Percentiles rank a stretch among this genome's conserved stretches.
Conservation (phyloP, 331 rosid genomes). For the Pyrus hybrid region DNA sequence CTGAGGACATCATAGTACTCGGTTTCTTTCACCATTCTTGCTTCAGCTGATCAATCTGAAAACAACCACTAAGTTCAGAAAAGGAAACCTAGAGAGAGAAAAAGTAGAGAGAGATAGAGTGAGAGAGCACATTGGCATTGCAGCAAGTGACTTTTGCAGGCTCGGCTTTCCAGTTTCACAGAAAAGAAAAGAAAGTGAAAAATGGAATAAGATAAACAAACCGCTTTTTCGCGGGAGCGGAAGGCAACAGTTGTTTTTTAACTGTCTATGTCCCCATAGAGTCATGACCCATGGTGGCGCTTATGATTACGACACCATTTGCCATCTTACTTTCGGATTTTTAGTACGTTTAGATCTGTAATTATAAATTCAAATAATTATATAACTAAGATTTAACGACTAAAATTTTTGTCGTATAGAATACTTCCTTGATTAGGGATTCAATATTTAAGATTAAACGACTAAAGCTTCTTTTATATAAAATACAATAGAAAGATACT, state of each 20-base stretch:
- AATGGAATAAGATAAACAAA: not conserved
- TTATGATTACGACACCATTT: not conserved
- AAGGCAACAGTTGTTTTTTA: slow-evolving; percentile 26
- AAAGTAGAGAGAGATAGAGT: not conserved
- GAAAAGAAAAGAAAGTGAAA: slow-evolving; percentile 17
- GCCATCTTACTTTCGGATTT: too few species aligned
- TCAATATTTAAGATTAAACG: too few species aligned
- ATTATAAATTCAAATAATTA: too few species aligned
- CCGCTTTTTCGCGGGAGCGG: slow-evolving; percentile 61
- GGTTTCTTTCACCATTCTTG: slow-evolving; percentile 61
- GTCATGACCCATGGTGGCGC: slow-evolving; percentile 21
- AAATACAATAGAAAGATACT: too few species aligned
- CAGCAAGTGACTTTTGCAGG: slow-evolving; percentile 8
- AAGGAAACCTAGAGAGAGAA: not conserved
- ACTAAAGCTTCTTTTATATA: too few species aligned
- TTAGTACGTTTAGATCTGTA: too few species aligned
- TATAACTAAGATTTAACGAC: too few species aligned
- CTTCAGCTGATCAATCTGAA: too few species aligned
- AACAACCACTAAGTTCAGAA: not conserved
- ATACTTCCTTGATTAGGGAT: too few species aligned
- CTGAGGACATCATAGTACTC: slow-evolving; percentile 80
- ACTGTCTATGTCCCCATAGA: slow-evolving; percentile 15
- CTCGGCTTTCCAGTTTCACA: slow-evolving; percentile 58
- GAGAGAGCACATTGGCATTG: not conserved
- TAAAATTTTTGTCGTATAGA: too few species aligned